Conservation (phyloP, 1,284 basidiomycete genomes). For the Meira nashicola region DNA sequence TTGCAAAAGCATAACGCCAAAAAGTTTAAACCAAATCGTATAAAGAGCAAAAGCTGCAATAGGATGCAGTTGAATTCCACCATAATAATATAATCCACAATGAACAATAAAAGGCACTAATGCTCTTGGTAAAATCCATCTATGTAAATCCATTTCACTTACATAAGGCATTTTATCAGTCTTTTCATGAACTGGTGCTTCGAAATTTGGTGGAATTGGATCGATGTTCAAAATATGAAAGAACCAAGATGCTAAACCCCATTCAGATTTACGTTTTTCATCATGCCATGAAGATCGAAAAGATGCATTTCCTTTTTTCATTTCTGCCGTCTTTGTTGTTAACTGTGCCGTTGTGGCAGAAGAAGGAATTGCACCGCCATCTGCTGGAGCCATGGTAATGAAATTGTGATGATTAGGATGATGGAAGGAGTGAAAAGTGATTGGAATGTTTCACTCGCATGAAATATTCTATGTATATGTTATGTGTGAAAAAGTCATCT, state of each 20-base stretch:
- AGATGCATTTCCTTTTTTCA: background rate
- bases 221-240: slow-evolving; percentile 20
- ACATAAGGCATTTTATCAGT: slow-evolving; percentile 2
- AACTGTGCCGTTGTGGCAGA: background rate
- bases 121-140: slow-evolving; percentile 12
- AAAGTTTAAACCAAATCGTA: background rate
- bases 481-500: too few relatives aligned
- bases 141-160: background rate
- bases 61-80: slow-evolving; percentile 33
- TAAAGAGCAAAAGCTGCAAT: slow-evolving; percentile 17
- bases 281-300: slow-evolving; percentile 27
- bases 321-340: background rate
- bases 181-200: slow-evolving; percentile 11
- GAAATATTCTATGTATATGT: too few relatives aligned
- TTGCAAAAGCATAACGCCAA: slow-evolving; percentile 17
- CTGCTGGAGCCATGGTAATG: too few relatives aligned
- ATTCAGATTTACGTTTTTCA: slow-evolving; percentile 12
- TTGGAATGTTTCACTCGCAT: too few relatives aligned
- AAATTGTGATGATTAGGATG: too few relatives aligned
- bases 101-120: slow-evolving; percentile 30
- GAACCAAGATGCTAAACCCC: slow-evolving; percentile 19
- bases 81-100: slow-evolving; percentile 23
- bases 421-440: too few relatives aligned
- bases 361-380: too few relatives aligned
- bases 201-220: slow-evolving; percentile 19